Percentiles rank a stretch among this genome's conserved stretches.
These are phyloP conservation scores for Xylaria sp. DNA, from an alignment of 2,329 filamentous ascomycete genomes.

Conservation along the genomic window DNA sequence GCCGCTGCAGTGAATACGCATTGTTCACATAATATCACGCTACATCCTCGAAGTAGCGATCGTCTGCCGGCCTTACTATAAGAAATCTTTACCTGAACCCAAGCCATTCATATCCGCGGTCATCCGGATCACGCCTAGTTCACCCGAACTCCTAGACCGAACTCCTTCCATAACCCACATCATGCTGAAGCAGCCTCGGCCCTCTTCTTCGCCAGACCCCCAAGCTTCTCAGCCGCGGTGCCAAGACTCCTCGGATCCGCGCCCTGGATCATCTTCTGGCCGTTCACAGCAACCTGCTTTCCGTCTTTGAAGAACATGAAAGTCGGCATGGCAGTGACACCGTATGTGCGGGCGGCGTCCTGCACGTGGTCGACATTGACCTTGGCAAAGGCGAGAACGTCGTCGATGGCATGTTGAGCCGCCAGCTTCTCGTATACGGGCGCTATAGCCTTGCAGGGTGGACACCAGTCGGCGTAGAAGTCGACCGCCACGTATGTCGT, in stretches of 20 bases:
- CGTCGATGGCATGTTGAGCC: conserved; percentile 52
- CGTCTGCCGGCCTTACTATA: neutral
- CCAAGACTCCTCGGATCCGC: conserved; percentile 50
- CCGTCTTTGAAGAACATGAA: conserved; percentile 71
- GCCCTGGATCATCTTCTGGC: conserved; percentile 52
- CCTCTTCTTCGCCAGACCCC: conserved; percentile 52
- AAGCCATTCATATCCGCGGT: neutral
- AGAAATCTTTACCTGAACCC: neutral
- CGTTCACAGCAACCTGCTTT: conserved; percentile 56
- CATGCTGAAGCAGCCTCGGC: conserved; percentile 37
- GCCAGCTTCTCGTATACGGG: conserved; percentile 65
- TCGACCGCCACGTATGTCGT: conserved; percentile 66
- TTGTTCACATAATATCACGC: neutral
- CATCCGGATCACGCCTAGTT: neutral
- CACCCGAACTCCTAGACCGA: neutral
- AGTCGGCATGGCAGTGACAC: conserved; percentile 67
- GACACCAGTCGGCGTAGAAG: conserved; percentile 71
- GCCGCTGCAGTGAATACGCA: neutral
- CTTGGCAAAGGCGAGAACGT: conserved; percentile 65
- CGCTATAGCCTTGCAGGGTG: conserved; percentile 69
- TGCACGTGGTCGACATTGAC: conserved; percentile 68
- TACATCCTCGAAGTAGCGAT: neutral
- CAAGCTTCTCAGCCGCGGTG: conserved; percentile 53
- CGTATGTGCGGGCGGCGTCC: conserved; percentile 61
- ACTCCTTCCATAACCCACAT: neutral